phyloP scores from a whole-genome alignment of 495 filamentous ascomycete species.

The Lophiotrema nucula region DNA sequence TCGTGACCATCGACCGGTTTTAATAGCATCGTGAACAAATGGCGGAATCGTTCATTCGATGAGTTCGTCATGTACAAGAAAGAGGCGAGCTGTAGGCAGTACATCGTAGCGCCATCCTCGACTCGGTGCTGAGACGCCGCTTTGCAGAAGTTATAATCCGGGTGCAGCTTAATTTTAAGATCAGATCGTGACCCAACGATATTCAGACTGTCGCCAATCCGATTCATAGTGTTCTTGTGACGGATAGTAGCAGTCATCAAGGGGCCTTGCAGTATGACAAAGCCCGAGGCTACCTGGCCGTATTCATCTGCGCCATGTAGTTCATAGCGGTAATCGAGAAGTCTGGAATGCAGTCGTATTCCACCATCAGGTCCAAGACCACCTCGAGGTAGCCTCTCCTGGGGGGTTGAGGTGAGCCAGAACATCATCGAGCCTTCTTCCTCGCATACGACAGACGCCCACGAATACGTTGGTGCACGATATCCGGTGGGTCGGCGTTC shows the following conservation, averaged over 20 bases:
- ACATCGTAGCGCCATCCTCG: background rate
- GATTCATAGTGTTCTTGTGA: background rate
- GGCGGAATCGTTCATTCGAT: background rate
- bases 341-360: background rate
- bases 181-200: background rate
- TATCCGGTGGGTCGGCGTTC: background rate
- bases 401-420: background rate
- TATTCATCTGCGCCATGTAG: background rate
- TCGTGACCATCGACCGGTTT: background rate
- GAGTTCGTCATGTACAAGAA: background rate
- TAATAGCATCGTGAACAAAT: background rate
- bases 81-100: background rate
- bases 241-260: background rate
- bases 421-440: background rate
- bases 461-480: constrained; percentile 19
- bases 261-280: background rate
- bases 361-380: background rate
- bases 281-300: background rate
- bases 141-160: background rate
- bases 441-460: constrained; percentile 15
- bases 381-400: background rate
- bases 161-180: background rate
- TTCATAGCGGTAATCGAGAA: background rate
- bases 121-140: background rate
- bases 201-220: background rate